phyloP scores from a whole-genome alignment of 139 green algal genomes.

The Spirogloea muscicola region DNA sequence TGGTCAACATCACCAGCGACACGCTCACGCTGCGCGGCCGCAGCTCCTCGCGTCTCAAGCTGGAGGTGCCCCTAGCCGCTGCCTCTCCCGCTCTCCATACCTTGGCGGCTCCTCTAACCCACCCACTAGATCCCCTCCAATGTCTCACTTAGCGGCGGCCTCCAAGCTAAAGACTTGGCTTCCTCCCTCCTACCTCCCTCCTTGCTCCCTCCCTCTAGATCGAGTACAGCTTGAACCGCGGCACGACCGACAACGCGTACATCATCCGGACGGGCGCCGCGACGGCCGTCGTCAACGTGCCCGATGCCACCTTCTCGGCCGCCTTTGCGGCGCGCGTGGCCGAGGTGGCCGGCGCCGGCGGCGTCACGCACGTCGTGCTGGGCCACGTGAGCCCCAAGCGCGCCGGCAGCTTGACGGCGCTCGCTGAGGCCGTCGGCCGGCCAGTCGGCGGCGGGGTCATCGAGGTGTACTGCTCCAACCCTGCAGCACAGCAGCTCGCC shows the following conservation, averaged over 20 bases:
- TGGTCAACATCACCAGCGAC: constrained; percentile 21
- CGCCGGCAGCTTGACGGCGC: constrained; percentile 60
- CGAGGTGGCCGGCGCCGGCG: not conserved
- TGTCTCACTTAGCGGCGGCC: no score
- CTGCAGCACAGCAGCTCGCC: constrained; percentile 35
- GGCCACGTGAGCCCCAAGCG: constrained; percentile 81
- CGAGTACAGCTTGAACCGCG: constrained; percentile 76
- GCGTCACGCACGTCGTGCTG: constrained; percentile 71
- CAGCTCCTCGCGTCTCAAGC: constrained; percentile 33
- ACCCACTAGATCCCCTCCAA: no score
- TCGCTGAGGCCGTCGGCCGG: constrained; percentile 66
- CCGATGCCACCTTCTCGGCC: constrained; percentile 64
- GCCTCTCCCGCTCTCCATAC: no score
- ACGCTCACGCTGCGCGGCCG: constrained; percentile 21
- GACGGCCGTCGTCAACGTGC: constrained; percentile 57
- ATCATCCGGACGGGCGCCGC: constrained; percentile 56
- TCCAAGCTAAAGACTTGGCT: no score
- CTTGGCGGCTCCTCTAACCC: no score
- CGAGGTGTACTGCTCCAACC: constrained; percentile 75
- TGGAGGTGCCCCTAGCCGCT: no score
- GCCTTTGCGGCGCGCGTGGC: constrained; percentile 60
- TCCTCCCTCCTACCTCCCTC: no score
- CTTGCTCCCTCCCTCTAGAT: no score
- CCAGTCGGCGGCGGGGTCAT: no score
- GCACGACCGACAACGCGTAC: constrained; percentile 90